Base-by-base conservation (phyloP, 139 green algal species). In the Microglena sp. region DNA sequence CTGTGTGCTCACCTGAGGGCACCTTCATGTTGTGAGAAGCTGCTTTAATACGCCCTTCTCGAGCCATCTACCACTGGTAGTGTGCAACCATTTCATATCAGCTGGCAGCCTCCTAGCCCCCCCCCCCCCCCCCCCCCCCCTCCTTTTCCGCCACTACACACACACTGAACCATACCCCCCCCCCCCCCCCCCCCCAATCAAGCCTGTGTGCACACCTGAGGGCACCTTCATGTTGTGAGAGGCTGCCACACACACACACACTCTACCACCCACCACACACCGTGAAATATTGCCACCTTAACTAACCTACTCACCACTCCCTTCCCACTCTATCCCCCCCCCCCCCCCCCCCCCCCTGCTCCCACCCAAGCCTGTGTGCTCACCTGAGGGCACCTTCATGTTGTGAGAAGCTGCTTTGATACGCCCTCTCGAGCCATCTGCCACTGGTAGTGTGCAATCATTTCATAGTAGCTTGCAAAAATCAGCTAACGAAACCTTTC, bases 41-140 rank as follows among this genome's bases (percentile, higher is more conserved):
- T 44, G 56, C 60, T 59, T 73, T 72, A 64, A 80, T 80, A 54
- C 73, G 68, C 1, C 68, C 64, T n/a, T 80, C 73, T 2, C 73
- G 59, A 0, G 73, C 65, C 63, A 72, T 45, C 55, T 75, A 64
- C 7, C 64, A 60, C 55, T 80, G 73, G 68, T 76, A 72, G 43
- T 80, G 53, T 8, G 73, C 68, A 26, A 80, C 70, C 44, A 71
- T 73, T 34, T 81, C 69, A 34, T 82, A 85, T 55, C 18, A 50
- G 40, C 11, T 18, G 18, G 40, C 40, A 50, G 18, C 40, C 40
- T 18, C 11, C 40, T 18, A 11, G 18, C 40, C 40, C 40, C 11
- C 40, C 40, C 40, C 15, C 40, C 40, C n/a, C n/a, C n/a, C n/a
- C n/a, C n/a, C n/a, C n/a, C n/a, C n/a, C n/a, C n/a, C n/a, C n/a